Percentiles rank a stretch among this genome's conserved stretches.
Evolutionary conservation across 768 basidiomycete species (phyloP).

Genomic region (Trametes cubensis): DNA sequence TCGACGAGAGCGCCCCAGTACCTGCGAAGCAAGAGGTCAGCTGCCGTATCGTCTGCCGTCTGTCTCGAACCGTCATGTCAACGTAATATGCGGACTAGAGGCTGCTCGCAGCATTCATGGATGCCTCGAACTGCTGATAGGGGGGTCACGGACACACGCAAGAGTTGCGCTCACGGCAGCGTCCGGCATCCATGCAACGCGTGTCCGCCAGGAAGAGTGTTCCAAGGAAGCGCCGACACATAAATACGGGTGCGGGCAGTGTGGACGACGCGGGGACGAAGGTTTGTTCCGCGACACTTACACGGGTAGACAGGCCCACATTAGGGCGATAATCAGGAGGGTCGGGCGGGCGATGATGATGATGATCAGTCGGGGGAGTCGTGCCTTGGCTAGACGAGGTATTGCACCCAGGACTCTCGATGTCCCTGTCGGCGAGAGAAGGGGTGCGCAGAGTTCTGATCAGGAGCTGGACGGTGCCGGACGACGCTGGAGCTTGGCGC

Average conservation of each 20-base stretch:
- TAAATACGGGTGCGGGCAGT: slow-evolving; percentile 1
- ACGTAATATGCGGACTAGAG: too few relatives aligned
- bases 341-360: slow-evolving; percentile 9
- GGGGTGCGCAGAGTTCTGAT: slow-evolving; percentile 2
- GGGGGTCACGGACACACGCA: too few relatives aligned
- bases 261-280: neutral
- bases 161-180: neutral
- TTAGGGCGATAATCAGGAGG: slow-evolving; percentile 38
- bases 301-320: slow-evolving; percentile 45
- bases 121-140: too few relatives aligned
- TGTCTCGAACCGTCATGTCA: too few relatives aligned
- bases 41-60: too few relatives aligned
- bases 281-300: slow-evolving; percentile 32
- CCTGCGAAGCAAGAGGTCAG: slow-evolving; percentile 14
- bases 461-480: slow-evolving; percentile 15
- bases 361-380: neutral
- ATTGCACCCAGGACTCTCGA: slow-evolving; percentile 6
- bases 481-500: neutral
- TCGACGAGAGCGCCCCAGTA: slow-evolving; percentile 33
- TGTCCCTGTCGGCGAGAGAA: neutral
- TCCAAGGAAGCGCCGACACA: neutral
- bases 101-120: too few relatives aligned
- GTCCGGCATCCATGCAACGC: slow-evolving; percentile 1
- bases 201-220: neutral
- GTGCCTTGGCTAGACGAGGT: slow-evolving; percentile 14